phyloP scores from a whole-genome alignment of 257 asterid species.

The Capsicum chinense region DNA sequence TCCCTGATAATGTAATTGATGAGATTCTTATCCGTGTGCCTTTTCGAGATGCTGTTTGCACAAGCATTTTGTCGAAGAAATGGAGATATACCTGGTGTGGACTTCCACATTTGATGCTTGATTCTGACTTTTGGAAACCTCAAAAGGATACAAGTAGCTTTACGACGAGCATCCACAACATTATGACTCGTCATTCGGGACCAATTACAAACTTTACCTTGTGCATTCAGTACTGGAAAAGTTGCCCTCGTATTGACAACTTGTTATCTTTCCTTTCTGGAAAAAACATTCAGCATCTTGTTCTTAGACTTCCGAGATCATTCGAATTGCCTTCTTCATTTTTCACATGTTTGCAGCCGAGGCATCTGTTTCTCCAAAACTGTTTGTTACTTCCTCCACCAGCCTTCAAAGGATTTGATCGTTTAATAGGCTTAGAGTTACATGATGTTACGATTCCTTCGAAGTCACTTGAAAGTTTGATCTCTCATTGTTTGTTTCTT shows the following conservation, averaged over 20 bases:
- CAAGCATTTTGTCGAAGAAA: not conserved
- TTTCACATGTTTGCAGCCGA: not conserved
- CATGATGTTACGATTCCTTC: not conserved
- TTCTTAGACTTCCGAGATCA: not conserved
- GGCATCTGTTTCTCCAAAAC: conserved; percentile 1
- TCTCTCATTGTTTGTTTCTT: not conserved
- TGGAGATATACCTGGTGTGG: not conserved
- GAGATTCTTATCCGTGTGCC: not conserved
- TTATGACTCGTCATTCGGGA: not conserved
- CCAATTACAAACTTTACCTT: not conserved
- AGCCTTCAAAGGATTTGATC: not conserved
- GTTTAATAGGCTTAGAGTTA: not conserved
- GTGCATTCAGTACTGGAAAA: not conserved
- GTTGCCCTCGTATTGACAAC: not conserved
- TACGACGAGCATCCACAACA: not conserved
- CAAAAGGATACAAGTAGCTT: not conserved
- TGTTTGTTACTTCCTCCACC: not conserved
- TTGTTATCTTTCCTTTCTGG: not conserved
- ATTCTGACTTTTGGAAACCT: not conserved
- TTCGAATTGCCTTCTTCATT: not conserved
- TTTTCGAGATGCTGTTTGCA: not conserved
- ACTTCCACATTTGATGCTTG: not conserved
- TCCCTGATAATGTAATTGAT: not conserved
- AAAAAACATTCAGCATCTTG: not conserved
- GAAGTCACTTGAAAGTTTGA: not conserved